Conservation (phyloP, 441 rosid species). For the Manihot esculenta region DNA sequence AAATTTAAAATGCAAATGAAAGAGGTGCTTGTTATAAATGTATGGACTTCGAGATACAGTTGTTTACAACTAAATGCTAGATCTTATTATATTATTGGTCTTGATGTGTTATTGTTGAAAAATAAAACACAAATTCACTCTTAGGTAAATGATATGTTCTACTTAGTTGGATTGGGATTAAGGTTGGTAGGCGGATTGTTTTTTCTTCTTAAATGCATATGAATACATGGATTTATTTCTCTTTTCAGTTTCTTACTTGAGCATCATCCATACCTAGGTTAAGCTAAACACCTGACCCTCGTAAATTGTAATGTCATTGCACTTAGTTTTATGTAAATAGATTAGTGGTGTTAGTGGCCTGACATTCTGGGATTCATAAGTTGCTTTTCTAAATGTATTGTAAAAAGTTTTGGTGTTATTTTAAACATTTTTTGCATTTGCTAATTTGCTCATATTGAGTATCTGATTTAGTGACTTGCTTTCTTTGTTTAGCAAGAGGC, state of each 20-base stretch:
- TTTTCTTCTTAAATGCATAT: not conserved
- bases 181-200: not conserved
- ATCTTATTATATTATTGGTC: not conserved
- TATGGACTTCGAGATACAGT: not conserved
- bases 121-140: not conserved
- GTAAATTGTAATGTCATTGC: not conserved
- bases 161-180: not conserved
- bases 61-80: not conserved
- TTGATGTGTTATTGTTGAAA: not conserved
- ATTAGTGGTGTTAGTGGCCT: not conserved
- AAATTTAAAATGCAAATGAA: not conserved
- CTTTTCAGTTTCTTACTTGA: not conserved
- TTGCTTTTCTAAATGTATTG: not conserved
- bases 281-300: too few species aligned
- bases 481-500: constrained; percentile 56
- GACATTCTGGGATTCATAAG: not conserved
- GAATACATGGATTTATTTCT: not conserved
- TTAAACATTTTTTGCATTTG: not conserved
- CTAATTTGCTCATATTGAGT: constrained; percentile 2
- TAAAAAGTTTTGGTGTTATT: not conserved
- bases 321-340: too few species aligned
- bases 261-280: too few species aligned
- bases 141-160: not conserved
- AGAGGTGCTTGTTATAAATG: not conserved
- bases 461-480: constrained; percentile 14